Conservation (phyloP, 1,139 yeast species). For the Saccharomyces hybrid region DNA sequence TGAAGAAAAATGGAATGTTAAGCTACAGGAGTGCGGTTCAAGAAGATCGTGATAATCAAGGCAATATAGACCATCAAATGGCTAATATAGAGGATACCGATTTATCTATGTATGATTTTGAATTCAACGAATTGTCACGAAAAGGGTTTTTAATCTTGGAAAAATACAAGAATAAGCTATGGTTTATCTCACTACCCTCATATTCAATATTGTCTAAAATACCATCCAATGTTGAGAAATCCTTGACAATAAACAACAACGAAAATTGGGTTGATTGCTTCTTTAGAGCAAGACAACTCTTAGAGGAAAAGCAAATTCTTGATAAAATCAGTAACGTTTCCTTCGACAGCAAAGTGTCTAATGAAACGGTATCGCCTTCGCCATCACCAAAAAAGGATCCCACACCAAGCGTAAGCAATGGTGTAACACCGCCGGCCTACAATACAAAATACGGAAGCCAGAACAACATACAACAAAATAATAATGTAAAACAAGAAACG, state of each 20-base stretch:
- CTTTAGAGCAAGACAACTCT: slow-evolving; percentile 39
- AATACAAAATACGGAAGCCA: not conserved
- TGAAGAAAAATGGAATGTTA: slow-evolving; percentile 35
- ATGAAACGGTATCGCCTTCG: slow-evolving; percentile 1
- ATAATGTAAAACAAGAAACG: not conserved
- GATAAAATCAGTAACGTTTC: slow-evolving; percentile 4
- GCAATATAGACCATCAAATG: slow-evolving; percentile 29
- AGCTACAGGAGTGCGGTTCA: slow-evolving; percentile 18
- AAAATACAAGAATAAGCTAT: slow-evolving; percentile 48
- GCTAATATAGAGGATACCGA: slow-evolving; percentile 41
- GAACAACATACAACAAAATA: not conserved
- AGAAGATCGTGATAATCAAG: slow-evolving; percentile 13
- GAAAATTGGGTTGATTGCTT: slow-evolving; percentile 44
- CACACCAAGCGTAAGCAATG: not conserved
- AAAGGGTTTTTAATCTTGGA: slow-evolving; percentile 62
- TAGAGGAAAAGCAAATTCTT: slow-evolving; percentile 23
- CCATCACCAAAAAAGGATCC: not conserved
- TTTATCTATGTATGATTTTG: slow-evolving; percentile 73
- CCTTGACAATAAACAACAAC: slow-evolving; percentile 24
- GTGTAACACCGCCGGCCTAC: not conserved
- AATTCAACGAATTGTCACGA: slow-evolving; percentile 46
- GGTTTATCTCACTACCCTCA: slow-evolving; percentile 44
- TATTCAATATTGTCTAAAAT: slow-evolving; percentile 9
- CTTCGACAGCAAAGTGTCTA: slow-evolving; percentile 1
- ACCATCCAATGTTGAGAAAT: slow-evolving; percentile 11